These are phyloP conservation scores for Pelargonium nanum DNA, from an alignment of 345 rosid genomes.

Conservation along the genomic window DNA sequence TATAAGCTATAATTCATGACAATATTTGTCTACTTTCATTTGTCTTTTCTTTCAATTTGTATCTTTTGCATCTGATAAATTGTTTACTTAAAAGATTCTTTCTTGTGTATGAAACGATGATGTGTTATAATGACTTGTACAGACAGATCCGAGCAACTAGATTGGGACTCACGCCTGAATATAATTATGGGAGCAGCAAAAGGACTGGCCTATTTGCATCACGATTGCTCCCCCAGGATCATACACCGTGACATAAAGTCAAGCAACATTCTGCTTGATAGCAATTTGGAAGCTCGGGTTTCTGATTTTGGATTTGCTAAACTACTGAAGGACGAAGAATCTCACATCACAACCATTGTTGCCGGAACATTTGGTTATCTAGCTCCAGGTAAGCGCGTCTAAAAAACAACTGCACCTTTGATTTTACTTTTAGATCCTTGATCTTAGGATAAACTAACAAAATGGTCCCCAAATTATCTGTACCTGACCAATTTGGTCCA, in stretches of 20 bases:
- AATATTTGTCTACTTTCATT: too few relatives aligned
- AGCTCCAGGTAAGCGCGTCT: constrained; percentile 68
- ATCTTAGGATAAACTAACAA: too few relatives aligned
- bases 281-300: constrained; percentile 92
- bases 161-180: constrained; percentile 91
- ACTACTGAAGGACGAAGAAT: constrained; percentile 86
- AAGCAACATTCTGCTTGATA: constrained; percentile 94
- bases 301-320: constrained; percentile 98
- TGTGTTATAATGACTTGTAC: constrained; percentile 19
- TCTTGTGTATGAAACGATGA: constrained; percentile 1
- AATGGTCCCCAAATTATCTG: too few relatives aligned
- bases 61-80: too few relatives aligned
- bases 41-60: too few relatives aligned
- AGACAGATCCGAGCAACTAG: constrained; percentile 83
- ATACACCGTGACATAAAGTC: constrained; percentile 98
- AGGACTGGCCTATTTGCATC: constrained; percentile 94
- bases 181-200: constrained; percentile 93
- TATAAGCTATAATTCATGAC: too few relatives aligned
- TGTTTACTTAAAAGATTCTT: background rate
- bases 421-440: too few relatives aligned
- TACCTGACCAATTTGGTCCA: too few relatives aligned
- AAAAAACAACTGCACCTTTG: too few relatives aligned
- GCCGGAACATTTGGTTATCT: constrained; percentile 99
- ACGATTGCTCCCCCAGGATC: constrained; percentile 97
- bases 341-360: constrained; percentile 96